phyloP scores from a whole-genome alignment of 345 rosid genomes.

The Euphorbia lathyris region DNA sequence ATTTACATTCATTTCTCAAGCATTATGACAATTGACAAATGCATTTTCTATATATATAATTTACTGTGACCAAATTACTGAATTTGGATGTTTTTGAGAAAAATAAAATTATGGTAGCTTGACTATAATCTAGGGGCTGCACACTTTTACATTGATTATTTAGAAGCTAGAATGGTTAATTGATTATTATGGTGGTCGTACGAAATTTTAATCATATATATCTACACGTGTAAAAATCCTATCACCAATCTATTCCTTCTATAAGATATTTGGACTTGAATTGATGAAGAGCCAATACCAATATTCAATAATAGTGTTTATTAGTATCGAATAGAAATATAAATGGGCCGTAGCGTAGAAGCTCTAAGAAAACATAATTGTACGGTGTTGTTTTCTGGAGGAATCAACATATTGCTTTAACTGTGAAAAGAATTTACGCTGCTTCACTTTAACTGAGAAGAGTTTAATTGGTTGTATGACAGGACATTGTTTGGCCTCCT shows the following conservation, averaged over 20 bases:
- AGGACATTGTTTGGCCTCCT: background rate
- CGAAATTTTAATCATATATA: background rate
- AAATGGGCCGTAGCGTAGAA: too few species aligned
- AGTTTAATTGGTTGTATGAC: background rate
- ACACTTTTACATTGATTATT: background rate
- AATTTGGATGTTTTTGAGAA: background rate
- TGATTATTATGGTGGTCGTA: background rate
- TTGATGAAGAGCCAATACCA: too few species aligned
- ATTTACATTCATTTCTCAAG: background rate
- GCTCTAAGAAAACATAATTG: too few species aligned
- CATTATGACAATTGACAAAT: background rate
- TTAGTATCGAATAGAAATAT: too few species aligned
- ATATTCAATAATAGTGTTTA: too few species aligned
- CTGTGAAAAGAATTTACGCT: background rate
- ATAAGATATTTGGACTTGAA: too few species aligned
- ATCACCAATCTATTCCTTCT: too few species aligned
- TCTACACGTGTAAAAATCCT: too few species aligned
- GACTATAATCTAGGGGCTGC: background rate
- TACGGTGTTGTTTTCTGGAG: background rate
- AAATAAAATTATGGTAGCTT: background rate
- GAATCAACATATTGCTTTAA: background rate
- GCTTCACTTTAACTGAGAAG: background rate
- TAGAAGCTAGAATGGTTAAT: background rate
- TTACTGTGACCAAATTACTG: background rate
- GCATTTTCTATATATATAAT: too few species aligned